Base-by-base conservation (phyloP, 768 basidiomycete species). In the Strobilomyces echinocephalus region DNA sequence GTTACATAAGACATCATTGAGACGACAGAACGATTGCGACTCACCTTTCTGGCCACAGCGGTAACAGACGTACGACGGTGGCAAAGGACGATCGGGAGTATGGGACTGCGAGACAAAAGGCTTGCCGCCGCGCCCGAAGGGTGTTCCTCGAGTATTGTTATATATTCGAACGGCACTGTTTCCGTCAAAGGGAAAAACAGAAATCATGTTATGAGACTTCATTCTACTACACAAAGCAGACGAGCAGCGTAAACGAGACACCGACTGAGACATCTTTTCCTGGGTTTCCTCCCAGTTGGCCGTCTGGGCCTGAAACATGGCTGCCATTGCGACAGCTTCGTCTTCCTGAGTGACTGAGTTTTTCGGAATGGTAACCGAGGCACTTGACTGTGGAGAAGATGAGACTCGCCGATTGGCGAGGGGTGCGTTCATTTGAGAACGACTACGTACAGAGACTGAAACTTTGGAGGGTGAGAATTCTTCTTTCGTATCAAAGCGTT, bases 221-320 rank as follows among this genome's bases (percentile, higher is more conserved):
- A 69, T 60, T 74, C 79, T 86, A 87, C 83, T 84, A 86, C 80
- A 74, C 71, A 73, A 65, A 69, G 81, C 73, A 79, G 76, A 74
- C 78, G 71, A 74, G 76, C 74, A 69, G 69, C 66, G 64, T 63
- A 70, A 68, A 79, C 78, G 77, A 75, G 74, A 83, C 77, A 94
- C 95, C 78, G 79, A 99, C 97, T 92, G 87, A 69, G 94, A 88
- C 95, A 99, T 97, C 81, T 95, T 93, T 80, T 97, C 94, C 76
- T 97, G 93, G 67, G 94, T 88, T 81, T 95, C 90, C 77, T 97
- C 89, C 97, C 95, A 99, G 72, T 94, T 91, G 59, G 90, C 85
- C 38, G 85, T 85, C 73, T 93, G 90, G 55, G 89, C 89, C 71
- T 91, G 87, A 71, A 98, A 95, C 91, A 99, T 97, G 62, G 95